Conservation (phyloP, 2,329 filamentous ascomycete species). For the Aspergillus spinulosporus region DNA sequence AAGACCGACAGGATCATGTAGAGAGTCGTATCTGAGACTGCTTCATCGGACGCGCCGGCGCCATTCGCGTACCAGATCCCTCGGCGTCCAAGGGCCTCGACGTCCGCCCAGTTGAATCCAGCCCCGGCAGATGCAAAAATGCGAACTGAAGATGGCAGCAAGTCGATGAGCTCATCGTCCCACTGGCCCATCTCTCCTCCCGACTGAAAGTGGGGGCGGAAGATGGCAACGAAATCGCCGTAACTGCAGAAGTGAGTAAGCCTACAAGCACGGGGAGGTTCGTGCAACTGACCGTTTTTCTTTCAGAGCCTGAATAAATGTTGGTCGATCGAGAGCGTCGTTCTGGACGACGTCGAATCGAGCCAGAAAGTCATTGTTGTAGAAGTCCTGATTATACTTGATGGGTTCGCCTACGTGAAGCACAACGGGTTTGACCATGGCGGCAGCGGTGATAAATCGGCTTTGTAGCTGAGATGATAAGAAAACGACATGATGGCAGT, state of each 20-base stretch:
- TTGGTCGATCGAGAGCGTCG: constrained; percentile 31
- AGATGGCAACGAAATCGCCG: constrained; percentile 45
- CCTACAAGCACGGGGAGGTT: no score
- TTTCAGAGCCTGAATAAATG: constrained; percentile 43
- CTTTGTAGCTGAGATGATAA: not conserved
- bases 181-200: constrained; percentile 67
- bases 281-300: constrained; percentile 22
- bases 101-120: constrained; percentile 68
- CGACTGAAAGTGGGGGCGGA: constrained; percentile 62
- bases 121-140: constrained; percentile 67
- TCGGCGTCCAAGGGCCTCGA: constrained; percentile 45
- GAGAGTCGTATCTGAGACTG: constrained; percentile 46
- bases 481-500: not conserved
- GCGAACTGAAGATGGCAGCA: constrained; percentile 57
- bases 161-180: constrained; percentile 59
- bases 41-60: constrained; percentile 46
- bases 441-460: not conserved
- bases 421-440: constrained; percentile 33
- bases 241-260: constrained; percentile 24
- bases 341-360: constrained; percentile 8
- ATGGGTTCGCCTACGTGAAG: constrained; percentile 49
- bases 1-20: constrained; percentile 51
- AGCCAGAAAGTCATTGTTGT: constrained; percentile 21
- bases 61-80: constrained; percentile 50
- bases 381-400: constrained; percentile 47